Percentiles rank a stretch among this genome's conserved stretches.
These are phyloP conservation scores for Fusarium irregulare DNA, from an alignment of 2,329 filamentous ascomycete species.

Conservation along the genomic window DNA sequence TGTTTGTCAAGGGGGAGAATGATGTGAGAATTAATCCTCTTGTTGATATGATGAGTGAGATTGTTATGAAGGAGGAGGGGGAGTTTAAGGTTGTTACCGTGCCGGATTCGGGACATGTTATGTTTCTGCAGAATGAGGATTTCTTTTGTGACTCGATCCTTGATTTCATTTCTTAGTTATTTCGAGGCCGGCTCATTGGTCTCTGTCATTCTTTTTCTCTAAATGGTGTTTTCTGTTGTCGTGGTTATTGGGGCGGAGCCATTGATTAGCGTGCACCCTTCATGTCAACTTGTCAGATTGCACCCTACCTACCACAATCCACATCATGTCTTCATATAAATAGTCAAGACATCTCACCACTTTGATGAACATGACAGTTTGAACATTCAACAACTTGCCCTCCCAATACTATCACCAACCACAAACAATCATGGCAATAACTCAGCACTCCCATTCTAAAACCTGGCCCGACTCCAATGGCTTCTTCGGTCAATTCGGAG, in stretches of 20 bases:
- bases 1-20: not conserved
- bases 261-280: not conserved
- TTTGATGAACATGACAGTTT: no score
- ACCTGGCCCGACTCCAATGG: not conserved
- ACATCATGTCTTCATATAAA: not conserved
- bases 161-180: not conserved
- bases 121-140: slow-evolving; percentile 18
- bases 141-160: not conserved
- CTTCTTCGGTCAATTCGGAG: slow-evolving; percentile 6
- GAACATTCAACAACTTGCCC: no score
- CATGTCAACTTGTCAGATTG: slow-evolving; percentile 4
- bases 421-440: not conserved
- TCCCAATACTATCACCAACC: no score
- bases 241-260: no score
- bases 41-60: slow-evolving; percentile 5
- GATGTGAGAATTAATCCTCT: not conserved
- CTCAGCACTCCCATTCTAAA: not conserved
- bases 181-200: fast-evolving
- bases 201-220: no score
- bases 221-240: no score
- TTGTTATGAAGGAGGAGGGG: not conserved
- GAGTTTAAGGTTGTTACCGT: not conserved
- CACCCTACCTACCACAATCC: not conserved
- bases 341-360: not conserved
- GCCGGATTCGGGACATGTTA: not conserved